Conservation (phyloP, 2,329 filamentous ascomycete species). For the Fusarium temperatum region DNA sequence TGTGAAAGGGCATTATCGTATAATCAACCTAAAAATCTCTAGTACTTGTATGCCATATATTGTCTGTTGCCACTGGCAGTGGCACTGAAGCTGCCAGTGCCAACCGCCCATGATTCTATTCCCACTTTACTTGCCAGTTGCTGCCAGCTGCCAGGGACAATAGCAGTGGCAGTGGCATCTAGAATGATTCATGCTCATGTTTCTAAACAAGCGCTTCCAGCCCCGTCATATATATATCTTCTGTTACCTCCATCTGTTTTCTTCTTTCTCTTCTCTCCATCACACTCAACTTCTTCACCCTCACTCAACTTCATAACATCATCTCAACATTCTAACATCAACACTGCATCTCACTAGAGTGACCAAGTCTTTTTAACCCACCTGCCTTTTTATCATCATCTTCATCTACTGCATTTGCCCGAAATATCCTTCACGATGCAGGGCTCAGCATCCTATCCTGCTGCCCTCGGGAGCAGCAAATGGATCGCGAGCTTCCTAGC, state of each 20-base stretch:
- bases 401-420: background rate
- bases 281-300: background rate
- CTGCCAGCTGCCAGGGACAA: background rate
- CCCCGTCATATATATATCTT: background rate
- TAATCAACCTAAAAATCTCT: background rate
- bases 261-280: background rate
- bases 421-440: conserved; percentile 2
- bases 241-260: background rate
- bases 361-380: background rate
- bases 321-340: background rate
- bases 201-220: background rate
- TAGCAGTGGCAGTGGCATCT: background rate
- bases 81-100: background rate
- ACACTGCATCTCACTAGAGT: background rate
- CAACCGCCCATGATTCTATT: background rate
- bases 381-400: background rate
- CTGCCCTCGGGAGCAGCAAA: conserved; percentile 11
- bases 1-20: background rate
- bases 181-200: background rate
- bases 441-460: conserved; percentile 15
- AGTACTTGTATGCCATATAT: background rate
- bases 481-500: conserved; percentile 6
- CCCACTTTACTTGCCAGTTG: conserved; percentile 3
- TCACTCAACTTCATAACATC: background rate
- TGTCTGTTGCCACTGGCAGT: background rate